phyloP scores from a whole-genome alignment of 2,329 filamentous ascomycete genomes.

The Clarireedia hainanense region DNA sequence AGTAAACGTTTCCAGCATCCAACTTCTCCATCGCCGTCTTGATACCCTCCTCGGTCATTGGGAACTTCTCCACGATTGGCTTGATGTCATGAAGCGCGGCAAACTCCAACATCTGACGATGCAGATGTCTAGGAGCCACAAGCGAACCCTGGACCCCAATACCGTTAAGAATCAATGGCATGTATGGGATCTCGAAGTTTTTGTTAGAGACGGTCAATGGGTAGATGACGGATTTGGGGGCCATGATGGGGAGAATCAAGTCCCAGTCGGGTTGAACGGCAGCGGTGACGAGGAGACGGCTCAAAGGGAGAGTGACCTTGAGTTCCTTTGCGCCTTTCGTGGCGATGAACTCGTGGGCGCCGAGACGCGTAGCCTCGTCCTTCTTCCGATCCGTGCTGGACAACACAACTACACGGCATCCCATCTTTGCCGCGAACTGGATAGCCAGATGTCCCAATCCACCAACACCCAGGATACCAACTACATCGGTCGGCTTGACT shows the following conservation, averaged over 20 bases:
- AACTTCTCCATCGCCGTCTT: conserved; percentile 49
- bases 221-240: conserved; percentile 46
- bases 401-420: conserved; percentile 51
- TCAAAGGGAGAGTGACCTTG: conserved; percentile 24
- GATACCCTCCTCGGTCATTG: conserved; percentile 42
- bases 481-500: conserved; percentile 22
- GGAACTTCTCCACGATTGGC: conserved; percentile 46
- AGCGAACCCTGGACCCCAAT: conserved; percentile 13
- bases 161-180: conserved; percentile 13
- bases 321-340: conserved; percentile 35
- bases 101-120: conserved; percentile 50
- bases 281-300: conserved; percentile 21
- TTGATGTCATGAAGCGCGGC: conserved; percentile 48
- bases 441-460: conserved; percentile 55
- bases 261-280: conserved; percentile 16
- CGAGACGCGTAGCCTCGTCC: conserved; percentile 50
- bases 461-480: conserved; percentile 44
- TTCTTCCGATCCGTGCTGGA: conserved; percentile 52
- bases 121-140: conserved; percentile 33
- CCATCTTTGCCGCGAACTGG: conserved; percentile 54
- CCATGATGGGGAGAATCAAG: conserved; percentile 11
- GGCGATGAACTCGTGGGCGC: conserved; percentile 52
- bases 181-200: conserved; percentile 20
- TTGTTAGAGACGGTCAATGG: conserved; percentile 51
- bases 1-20: conserved; percentile 44